Evolutionary conservation across 768 basidiomycete species (phyloP), one percentile per base, ranked within the genome.

Genomic region (Russula dissimulans): DNA sequence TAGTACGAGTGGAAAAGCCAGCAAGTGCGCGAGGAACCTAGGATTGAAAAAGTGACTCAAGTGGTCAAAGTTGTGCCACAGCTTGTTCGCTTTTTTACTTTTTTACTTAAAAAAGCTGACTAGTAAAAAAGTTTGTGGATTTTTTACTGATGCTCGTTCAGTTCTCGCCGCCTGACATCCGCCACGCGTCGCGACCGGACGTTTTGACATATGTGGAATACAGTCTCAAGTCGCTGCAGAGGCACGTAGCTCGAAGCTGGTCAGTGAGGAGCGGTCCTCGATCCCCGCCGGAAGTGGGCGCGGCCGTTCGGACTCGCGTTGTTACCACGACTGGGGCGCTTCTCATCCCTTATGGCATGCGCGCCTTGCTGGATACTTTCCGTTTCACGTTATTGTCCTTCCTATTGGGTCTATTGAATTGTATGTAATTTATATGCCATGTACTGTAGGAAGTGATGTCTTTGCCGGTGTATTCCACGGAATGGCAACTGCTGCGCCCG

Each of bases 201-300:
- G 22, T 62, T 22, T 44, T 62, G 39, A 50, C 38, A n/a, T 31
- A 51, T 7, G 48, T 62, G 12, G 61, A 62, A 52, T 48, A 48
- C 38, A 54, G 41, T 42, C 56, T 62, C 17, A 49, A 47, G 61
- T 31, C 39, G 1, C 1, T 5, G 14, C 12, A 44, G 31, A 57
- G 7, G 22, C 11, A 32, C 61, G 26, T 39, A 57, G 56, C 39
- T 22, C 22, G 8, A 6, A 38, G 31, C 39, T 47, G 10, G 50
- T 32, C 29, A 4, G 0, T 15, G 45, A 54, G n/a, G 61, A 57
- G 42, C 38, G 17, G 22, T 6, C 1, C 39, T 36, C 22, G 51
- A 43, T 14, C 51, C 22, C 22, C 1, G 32, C 17, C 50, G 56
- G n/a, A 32, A 8, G 46, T 53, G 32, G 44, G 47, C 57, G 51